phyloP scores from a whole-genome alignment of 495 filamentous ascomycete genomes.

The Neurospora sp. region DNA sequence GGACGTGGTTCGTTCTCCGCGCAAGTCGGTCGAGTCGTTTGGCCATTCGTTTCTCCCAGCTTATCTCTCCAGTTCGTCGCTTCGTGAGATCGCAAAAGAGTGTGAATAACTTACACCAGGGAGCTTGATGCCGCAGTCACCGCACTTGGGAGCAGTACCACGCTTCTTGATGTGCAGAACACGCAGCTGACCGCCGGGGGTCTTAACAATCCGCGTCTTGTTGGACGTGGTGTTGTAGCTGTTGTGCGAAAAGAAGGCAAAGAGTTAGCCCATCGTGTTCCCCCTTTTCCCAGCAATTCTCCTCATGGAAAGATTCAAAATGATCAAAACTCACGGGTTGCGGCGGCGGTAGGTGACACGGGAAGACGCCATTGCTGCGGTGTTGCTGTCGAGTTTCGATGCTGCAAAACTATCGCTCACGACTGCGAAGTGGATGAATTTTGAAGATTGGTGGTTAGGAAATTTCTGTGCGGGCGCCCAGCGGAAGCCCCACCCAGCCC shows the following conservation, averaged over 20 bases:
- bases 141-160: slow-evolving; percentile 92
- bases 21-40: not conserved
- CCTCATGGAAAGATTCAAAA: not conserved
- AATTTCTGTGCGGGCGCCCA: slow-evolving; percentile 33
- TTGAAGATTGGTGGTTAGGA: slow-evolving; percentile 23
- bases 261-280: slow-evolving; percentile 14
- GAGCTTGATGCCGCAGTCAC: slow-evolving; percentile 95
- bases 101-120: slow-evolving; percentile 64
- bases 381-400: slow-evolving; percentile 44
- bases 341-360: slow-evolving; percentile 65
- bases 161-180: slow-evolving; percentile 99
- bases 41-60: not conserved
- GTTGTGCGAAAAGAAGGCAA: slow-evolving; percentile 2
- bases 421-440: slow-evolving; percentile 37
- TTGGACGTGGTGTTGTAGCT: slow-evolving; percentile 97
- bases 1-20: not conserved
- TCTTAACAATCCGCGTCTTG: slow-evolving; percentile 92
- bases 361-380: slow-evolving; percentile 51
- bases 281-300: slow-evolving; percentile 3
- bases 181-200: slow-evolving; percentile 86
- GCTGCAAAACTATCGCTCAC: slow-evolving; percentile 31
- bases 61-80: not conserved
- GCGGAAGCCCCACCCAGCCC: slow-evolving; percentile 19
- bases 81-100: not conserved
- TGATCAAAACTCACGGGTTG: slow-evolving; percentile 65